These are phyloP conservation scores for Colletotrichum viniferum DNA, from an alignment of 2,329 filamentous ascomycete genomes.

Conservation along the genomic window DNA sequence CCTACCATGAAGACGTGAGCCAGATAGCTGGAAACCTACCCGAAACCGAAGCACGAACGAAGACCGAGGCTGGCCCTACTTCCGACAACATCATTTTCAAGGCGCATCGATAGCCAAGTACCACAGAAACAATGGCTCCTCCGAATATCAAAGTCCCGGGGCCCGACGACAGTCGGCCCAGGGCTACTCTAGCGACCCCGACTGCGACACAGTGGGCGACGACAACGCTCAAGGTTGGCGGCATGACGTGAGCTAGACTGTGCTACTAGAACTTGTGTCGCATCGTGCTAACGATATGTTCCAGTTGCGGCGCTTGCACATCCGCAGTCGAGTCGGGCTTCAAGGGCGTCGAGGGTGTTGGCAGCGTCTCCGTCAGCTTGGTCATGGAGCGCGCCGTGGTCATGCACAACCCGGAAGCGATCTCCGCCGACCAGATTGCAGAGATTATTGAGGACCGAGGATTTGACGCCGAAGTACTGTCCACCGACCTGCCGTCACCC, in stretches of 20 bases:
- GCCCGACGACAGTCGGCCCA: constrained; percentile 35
- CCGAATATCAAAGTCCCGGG: constrained; percentile 52
- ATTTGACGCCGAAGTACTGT: constrained; percentile 89
- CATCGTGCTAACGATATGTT: constrained; percentile 29
- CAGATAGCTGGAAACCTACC: background rate
- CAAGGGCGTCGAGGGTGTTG: constrained; percentile 79
- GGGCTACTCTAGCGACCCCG: constrained; percentile 36
- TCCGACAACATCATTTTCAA: background rate
- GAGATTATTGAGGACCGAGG: constrained; percentile 91
- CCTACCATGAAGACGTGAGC: constrained; percentile 14
- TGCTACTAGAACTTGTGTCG: background rate
- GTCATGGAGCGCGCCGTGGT: constrained; percentile 97
- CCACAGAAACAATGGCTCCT: constrained; percentile 50
- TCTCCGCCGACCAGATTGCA: constrained; percentile 76
- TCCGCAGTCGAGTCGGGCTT: constrained; percentile 95
- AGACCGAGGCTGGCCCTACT: constrained; percentile 10
- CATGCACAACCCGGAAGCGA: constrained; percentile 78
- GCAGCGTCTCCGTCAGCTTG: constrained; percentile 87
- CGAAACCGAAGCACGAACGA: constrained; percentile 4
- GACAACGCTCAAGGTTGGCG: constrained; percentile 88
- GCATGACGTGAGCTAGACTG: constrained; percentile 70
- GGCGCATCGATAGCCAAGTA: background rate
- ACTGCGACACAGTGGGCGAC: constrained; percentile 75
- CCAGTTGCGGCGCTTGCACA: constrained; percentile 87
- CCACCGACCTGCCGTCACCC: constrained; percentile 73